Percentiles rank a stretch among this genome's conserved stretches.
These are phyloP conservation scores for Amaranthus tricolor DNA, from an alignment of 179 eudicot genomes.

Conservation along the genomic window DNA sequence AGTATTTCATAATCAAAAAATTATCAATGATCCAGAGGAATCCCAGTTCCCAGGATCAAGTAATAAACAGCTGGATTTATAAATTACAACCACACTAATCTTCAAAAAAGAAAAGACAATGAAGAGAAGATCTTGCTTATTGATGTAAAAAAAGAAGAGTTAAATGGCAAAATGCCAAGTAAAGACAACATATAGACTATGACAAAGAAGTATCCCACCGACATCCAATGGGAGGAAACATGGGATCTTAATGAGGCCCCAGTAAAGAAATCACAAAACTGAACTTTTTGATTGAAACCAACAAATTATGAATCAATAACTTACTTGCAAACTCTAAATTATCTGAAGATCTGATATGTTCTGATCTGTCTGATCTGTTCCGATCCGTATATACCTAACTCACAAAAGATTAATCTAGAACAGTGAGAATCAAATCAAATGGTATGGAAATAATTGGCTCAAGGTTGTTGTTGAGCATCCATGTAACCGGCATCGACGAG, in stretches of 20 bases:
- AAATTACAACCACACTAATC: no score
- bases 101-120: no score
- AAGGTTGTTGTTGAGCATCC: constrained; percentile 69
- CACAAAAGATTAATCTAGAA: constrained; percentile 4
- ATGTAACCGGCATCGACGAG: constrained; percentile 43
- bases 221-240: constrained; percentile 6
- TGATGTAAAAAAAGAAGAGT: background rate
- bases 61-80: no score
- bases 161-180: background rate
- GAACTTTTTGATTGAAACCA: background rate
- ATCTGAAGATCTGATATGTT: constrained; percentile 23
- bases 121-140: background rate
- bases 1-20: no score
- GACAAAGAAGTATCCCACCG: constrained; percentile 10
- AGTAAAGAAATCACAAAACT: background rate
- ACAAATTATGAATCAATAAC: constrained; percentile 25
- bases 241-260: background rate
- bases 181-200: background rate
- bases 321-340: constrained; percentile 10
- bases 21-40: no score
- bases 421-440: constrained; percentile 5
- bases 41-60: no score
- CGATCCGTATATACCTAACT: constrained; percentile 5
- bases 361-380: no score
- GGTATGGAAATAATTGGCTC: constrained; percentile 17